Conservation (phyloP, 83 land plant species). For the Picea abies region DNA sequence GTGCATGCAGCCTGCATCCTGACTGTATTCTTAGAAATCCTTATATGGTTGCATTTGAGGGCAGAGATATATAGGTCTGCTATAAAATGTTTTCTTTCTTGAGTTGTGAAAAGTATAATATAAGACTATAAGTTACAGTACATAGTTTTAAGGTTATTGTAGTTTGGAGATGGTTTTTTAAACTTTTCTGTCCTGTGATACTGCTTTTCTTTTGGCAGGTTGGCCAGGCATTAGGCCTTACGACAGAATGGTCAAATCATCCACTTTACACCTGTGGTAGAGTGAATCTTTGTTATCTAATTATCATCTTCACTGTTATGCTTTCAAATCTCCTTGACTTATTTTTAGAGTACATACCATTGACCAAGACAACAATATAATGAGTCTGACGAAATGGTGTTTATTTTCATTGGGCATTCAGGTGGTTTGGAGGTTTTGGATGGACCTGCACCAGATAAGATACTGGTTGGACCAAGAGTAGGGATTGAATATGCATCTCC, state of each 20-base stretch:
- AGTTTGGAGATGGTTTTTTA: no score
- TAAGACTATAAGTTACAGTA: no score
- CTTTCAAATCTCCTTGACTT: background rate
- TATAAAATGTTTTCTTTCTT: no score
- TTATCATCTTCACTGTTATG: background rate
- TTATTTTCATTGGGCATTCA: slow-evolving; percentile 20
- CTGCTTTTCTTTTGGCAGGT: slow-evolving; percentile 45
- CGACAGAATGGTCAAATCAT: slow-evolving; percentile 87
- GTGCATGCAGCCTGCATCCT: no score
- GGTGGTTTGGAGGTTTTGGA: slow-evolving; percentile 95
- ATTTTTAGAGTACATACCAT: background rate
- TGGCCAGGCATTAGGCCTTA: slow-evolving; percentile 90
- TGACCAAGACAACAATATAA: background rate
- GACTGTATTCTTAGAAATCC: no score
- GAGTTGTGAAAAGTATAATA: no score
- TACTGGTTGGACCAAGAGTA: slow-evolving; percentile 90
- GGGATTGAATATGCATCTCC: slow-evolving; percentile 93
- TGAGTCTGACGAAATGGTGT: background rate
- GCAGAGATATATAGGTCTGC: no score
- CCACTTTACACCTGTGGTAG: slow-evolving; percentile 82
- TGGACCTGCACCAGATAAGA: slow-evolving; percentile 81
- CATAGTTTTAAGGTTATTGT: no score
- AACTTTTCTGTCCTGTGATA: no score
- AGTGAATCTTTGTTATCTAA: slow-evolving; percentile 12
- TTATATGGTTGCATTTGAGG: no score